Base-by-base conservation (phyloP, 2,329 filamentous ascomycete species). In the Sporothrix sp. region DNA sequence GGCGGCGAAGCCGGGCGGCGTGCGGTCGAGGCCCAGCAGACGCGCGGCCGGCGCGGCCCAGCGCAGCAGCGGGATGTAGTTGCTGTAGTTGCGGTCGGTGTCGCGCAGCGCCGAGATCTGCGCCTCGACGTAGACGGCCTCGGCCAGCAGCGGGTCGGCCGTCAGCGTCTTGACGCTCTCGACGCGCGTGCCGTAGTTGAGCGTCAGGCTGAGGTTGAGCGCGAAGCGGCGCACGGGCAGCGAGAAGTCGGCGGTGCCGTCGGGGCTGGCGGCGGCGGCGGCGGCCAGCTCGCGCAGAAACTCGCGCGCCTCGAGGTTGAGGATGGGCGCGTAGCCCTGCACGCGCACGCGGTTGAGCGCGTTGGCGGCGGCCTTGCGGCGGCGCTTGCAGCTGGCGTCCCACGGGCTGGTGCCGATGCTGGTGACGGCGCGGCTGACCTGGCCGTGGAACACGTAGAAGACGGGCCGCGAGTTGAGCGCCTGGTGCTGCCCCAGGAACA, bases 341-440 rank as follows among this genome's bases (percentile, higher is more conserved):
- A 86, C 56, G 3, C 52, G 43, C 4, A 85, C 84, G 1, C 83
- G 76, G 63, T 90, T 90, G 20, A 91, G 72, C 0, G 86, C 85
- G 0, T 85, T 87, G 2, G 84, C 85, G 1, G 85, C 86, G 0
- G 84, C 85, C 68, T 87, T 89, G 54, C 86, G 78, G 6, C 85
- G 76, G 18, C 74, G 72, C 65, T 89, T 90, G n/a, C 68, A 84
- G 87, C 3, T 81, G 86, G 47, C 87, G 85, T 55, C 89, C 84
- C 86, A 91, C 0, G 87, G 86, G 0, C 84, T 88, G 0, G 86
- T 88, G 1, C 87, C 87, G 54, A 93, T 88, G 0, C 85, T 91
- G 65, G 88, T 85, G 7, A 85, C 85, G 58, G 87, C 82, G 35
- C 74, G 79, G 1, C 84, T 87, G 4, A 89, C 82, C 4, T 89